Percentiles rank a stretch among this genome's conserved stretches.
These are phyloP conservation scores for Holtermanniella nyarrowii DNA, from an alignment of 768 basidiomycete genomes.

Conservation along the genomic window DNA sequence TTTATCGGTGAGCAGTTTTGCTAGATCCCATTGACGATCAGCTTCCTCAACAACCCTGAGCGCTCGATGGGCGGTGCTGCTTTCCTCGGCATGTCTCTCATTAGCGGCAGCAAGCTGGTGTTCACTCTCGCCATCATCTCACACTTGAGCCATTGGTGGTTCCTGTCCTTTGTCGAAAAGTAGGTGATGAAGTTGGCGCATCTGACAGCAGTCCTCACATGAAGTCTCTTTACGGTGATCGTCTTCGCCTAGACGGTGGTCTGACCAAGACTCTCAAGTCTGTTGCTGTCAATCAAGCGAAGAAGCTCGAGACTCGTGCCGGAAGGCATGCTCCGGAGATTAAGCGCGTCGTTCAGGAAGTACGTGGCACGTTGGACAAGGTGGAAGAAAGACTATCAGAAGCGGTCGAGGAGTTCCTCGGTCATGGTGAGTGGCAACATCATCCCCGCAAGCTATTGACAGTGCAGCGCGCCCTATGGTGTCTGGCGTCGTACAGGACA, in stretches of 20 bases:
- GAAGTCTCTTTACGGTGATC: slow-evolving; percentile 88
- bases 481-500: slow-evolving; percentile 83
- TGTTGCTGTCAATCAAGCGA: slow-evolving; percentile 73
- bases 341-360: slow-evolving; percentile 72
- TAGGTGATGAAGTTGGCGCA: slow-evolving; percentile 43
- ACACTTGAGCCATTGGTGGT: slow-evolving; percentile 90
- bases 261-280: slow-evolving; percentile 96
- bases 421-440: slow-evolving; percentile 56
- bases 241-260: slow-evolving; percentile 87
- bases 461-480: slow-evolving; percentile 69
- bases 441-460: background rate
- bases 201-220: slow-evolving; percentile 72
- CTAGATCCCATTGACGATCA: slow-evolving; percentile 27
- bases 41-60: slow-evolving; percentile 90
- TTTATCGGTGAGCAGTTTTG: slow-evolving; percentile 60
- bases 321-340: slow-evolving; percentile 76
- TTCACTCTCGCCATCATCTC: slow-evolving; percentile 71
- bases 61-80: slow-evolving; percentile 82
- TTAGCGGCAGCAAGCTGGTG: slow-evolving; percentile 88
- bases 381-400: slow-evolving; percentile 91
- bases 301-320: slow-evolving; percentile 60
- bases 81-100: slow-evolving; percentile 83
- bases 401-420: slow-evolving; percentile 84
- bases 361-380: slow-evolving; percentile 88
- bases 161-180: slow-evolving; percentile 85